Conservation (phyloP, 805 yeast genomes). For the Kurtzmaniella cleridarum region DNA sequence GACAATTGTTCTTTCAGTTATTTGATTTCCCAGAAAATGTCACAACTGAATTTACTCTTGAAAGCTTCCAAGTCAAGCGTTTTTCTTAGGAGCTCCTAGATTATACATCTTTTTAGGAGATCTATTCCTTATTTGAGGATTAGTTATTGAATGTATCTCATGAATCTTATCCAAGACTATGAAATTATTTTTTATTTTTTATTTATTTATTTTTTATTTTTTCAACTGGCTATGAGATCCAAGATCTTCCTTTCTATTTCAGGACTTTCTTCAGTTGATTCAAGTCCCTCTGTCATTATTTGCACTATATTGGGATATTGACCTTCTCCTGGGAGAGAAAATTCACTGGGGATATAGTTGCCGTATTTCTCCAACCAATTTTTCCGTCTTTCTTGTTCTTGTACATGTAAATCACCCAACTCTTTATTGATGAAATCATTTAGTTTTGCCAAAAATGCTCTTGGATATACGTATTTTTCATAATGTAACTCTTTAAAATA, state of each 20-base stretch:
- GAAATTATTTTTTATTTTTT: neutral
- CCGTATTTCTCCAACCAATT: slow-evolving; percentile 36
- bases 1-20: too few species aligned
- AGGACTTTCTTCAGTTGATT: slow-evolving; percentile 6
- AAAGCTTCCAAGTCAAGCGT: too few species aligned
- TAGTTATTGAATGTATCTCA: too few species aligned
- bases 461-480: slow-evolving; percentile 35
- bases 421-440: slow-evolving; percentile 31
- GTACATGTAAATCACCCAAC: slow-evolving; percentile 23
- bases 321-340: slow-evolving; percentile 32
- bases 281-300: slow-evolving; percentile 38
- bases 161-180: neutral
- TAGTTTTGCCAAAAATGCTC: slow-evolving; percentile 25
- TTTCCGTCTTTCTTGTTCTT: slow-evolving; percentile 29
- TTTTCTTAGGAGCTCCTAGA: too few species aligned
- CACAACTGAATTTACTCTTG: too few species aligned
- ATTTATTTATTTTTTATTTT: neutral
- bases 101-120: too few species aligned
- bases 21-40: too few species aligned
- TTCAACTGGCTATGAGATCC: slow-evolving; percentile 3
- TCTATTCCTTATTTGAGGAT: too few species aligned
- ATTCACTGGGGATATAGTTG: slow-evolving; percentile 35
- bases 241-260: slow-evolving; percentile 7
- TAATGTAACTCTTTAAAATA: slow-evolving; percentile 35
- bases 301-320: slow-evolving; percentile 34